A percentile compares a stretch with the other conserved stretches of the same genome.
Conservation (phyloP, 2,329 filamentous ascomycete species). For the Fusarium sp. region DNA sequence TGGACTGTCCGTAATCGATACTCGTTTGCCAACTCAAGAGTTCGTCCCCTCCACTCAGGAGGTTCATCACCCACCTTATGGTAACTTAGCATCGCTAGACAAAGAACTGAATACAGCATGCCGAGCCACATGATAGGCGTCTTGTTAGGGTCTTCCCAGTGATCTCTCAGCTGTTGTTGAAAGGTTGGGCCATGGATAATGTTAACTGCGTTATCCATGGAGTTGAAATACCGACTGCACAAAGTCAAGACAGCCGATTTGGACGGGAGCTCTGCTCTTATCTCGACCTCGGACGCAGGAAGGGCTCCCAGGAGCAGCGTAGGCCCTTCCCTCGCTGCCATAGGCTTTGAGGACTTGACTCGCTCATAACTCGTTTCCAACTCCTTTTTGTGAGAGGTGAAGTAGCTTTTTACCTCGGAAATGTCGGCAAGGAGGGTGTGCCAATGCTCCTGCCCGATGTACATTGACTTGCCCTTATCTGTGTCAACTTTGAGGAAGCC, state of each 20-base stretch:
- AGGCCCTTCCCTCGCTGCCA: conserved; percentile 72
- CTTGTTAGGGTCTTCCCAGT: conserved; percentile 80
- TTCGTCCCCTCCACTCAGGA: conserved; percentile 78
- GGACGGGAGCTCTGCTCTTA: conserved; percentile 82
- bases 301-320: conserved; percentile 83
- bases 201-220: conserved; percentile 76
- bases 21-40: conserved; percentile 70
- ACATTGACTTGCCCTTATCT: conserved; percentile 83
- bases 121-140: conserved; percentile 84
- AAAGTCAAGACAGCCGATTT: conserved; percentile 87
- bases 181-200: conserved; percentile 89
- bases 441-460: conserved; percentile 88
- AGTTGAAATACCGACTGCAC: conserved; percentile 92
- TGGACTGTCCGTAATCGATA: conserved; percentile 82
- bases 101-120: conserved; percentile 80
- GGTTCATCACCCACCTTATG: conserved; percentile 84
- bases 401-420: conserved; percentile 93
- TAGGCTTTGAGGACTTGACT: conserved; percentile 76
- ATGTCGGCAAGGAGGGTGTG: conserved; percentile 84
- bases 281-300: conserved; percentile 78
- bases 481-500: conserved; percentile 86
- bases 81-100: conserved; percentile 82
- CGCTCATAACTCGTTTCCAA: conserved; percentile 84
- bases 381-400: conserved; percentile 86
- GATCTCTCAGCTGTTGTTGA: conserved; percentile 74